Conservation (phyloP, 2,329 filamentous ascomycete genomes). For the Fusarium sp. region DNA sequence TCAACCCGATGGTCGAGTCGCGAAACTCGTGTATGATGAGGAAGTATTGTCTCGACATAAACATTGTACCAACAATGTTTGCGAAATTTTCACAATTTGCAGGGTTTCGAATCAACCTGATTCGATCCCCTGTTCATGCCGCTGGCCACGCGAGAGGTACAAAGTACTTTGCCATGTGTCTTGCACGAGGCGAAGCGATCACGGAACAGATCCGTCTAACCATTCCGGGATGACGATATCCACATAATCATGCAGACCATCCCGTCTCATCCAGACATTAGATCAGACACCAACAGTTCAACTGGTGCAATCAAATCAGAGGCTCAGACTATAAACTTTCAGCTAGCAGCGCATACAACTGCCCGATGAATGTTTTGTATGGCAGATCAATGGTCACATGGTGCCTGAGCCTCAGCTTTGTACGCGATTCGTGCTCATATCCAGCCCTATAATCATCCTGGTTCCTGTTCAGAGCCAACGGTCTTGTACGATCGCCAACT, state of each 20-base stretch:
- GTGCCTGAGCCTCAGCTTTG: neutral
- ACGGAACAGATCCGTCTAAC: conserved; percentile 43
- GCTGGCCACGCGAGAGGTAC: conserved; percentile 38
- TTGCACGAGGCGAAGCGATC: conserved; percentile 41
- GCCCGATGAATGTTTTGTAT: neutral
- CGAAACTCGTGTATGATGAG: conserved; percentile 20
- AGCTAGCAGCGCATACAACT: neutral
- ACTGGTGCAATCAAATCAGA: conserved; percentile 5
- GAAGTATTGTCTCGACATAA: conserved; percentile 3
- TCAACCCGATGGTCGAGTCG: neutral
- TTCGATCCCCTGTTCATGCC: conserved; percentile 33
- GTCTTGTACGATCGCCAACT: conserved; percentile 15
- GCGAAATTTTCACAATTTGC: conserved; percentile 17
- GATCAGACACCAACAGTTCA: conserved; percentile 15
- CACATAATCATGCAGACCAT: conserved; percentile 35
- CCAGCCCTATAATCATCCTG: conserved; percentile 34
- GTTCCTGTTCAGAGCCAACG: conserved; percentile 6
- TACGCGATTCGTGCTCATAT: conserved; percentile 6
- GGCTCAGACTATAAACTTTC: neutral
- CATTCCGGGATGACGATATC: conserved; percentile 39
- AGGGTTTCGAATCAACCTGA: conserved; percentile 28
- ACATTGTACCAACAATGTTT: conserved; percentile 1
- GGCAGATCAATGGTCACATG: conserved; percentile 16
- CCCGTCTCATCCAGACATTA: conserved; percentile 5
- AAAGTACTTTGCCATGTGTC: conserved; percentile 49